Evolutionary conservation across 345 rosid species (phyloP), one percentile per base, ranked within the genome.

Genomic region (Punica granatum): DNA sequence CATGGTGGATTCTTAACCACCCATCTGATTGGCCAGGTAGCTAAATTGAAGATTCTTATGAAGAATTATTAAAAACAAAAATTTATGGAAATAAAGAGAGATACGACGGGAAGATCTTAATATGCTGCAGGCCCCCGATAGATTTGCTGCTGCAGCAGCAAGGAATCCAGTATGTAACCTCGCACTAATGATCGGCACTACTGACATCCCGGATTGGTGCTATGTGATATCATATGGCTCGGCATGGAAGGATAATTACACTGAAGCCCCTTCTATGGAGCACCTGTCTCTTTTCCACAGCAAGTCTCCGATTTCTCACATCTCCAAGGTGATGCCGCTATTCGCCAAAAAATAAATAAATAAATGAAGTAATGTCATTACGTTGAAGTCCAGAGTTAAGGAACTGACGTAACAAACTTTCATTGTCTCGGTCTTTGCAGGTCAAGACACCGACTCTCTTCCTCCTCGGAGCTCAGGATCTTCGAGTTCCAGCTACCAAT

Each of bases 191-290:
- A 88, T 86, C 80, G 90, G 90, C 64, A 79, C 76, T 67, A 78
- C 96, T 30, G 97, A 92, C 67, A 92, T 90, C 71, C 90, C 97
- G 58, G 98, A 92, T 63, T 92, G 98, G 98, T 86, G 96, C 78
- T 92, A 73, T 58, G 62, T 82, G 58, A 90, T 80, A 78, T 44
- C 85, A 25, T 90, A 79, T 73, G 98, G 98, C 32, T 78, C 67
- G 64, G 70, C 73, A 19, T 90, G 88, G 61, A 82, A 85, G 71
- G 71, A 62, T 35, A 86, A 60, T 69, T 92, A 69, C 70, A 37
- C 41, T 0, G 53, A 48, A 48, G 23, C 18, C 16, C 53, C 16
- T 15, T 16, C 6, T 18, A 0, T 21, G 8, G 53, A 48, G 18
- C 53, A 13, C 21, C 4, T 48, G 16, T 48, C 23, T 18, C 18